Conservation (phyloP, 164 flowering plant species). For the Nymphaea thermarum region DNA sequence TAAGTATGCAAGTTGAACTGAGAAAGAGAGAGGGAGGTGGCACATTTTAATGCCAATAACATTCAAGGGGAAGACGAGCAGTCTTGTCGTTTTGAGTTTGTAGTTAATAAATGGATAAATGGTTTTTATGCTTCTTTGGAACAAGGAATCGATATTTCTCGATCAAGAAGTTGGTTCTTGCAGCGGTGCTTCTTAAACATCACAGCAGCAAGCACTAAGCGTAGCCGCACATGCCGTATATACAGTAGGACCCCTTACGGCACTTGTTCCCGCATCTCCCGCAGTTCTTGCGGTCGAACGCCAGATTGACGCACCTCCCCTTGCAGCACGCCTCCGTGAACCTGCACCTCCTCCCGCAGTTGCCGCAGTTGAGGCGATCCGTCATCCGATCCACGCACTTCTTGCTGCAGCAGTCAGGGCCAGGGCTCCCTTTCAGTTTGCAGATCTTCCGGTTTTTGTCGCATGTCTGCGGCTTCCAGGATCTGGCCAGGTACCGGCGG, state of each 20-base stretch:
- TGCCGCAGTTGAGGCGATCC: conserved; percentile 21
- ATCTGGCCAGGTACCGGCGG: conserved; percentile 5
- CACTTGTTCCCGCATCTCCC: conserved; percentile 23
- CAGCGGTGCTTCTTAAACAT: neutral
- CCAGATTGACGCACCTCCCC: conserved; percentile 21
- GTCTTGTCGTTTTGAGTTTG: neutral
- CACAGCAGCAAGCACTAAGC: conserved; percentile 1
- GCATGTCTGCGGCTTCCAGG: conserved; percentile 3
- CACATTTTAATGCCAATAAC: neutral
- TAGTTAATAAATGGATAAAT: neutral
- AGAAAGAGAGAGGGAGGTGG: neutral
- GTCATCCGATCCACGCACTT: conserved; percentile 16
- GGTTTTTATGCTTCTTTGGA: neutral
- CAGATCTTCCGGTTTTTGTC: conserved; percentile 15
- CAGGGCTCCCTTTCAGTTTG: conserved; percentile 10
- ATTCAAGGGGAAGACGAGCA: neutral
- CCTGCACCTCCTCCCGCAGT: conserved; percentile 26
- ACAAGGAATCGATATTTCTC: neutral
- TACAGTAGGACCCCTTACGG: conserved; percentile 16
- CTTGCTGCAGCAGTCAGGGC: conserved; percentile 25
- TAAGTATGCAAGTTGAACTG: too few species aligned
- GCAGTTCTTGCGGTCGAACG: conserved; percentile 16
- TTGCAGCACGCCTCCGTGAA: conserved; percentile 18
- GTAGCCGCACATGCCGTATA: conserved; percentile 26
- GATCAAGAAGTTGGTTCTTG: neutral